Conservation (phyloP, 371 early-diverging fungal species). For the Mortierella sp. region DNA sequence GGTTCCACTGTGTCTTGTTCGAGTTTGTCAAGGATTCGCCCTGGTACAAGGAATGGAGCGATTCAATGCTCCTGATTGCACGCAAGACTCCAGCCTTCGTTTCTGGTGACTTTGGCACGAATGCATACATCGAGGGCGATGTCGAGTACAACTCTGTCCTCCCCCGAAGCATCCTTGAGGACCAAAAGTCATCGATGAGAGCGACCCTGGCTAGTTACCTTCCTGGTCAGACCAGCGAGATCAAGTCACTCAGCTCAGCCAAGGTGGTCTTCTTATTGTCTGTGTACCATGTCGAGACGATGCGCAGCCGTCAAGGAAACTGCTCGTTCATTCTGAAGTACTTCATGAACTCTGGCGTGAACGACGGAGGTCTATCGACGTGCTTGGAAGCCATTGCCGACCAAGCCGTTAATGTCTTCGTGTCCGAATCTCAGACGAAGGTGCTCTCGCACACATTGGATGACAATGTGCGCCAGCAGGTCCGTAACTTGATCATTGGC, state of each 20-base stretch:
- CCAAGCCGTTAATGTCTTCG: constrained; percentile 63
- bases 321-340: constrained; percentile 81
- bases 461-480: constrained; percentile 62
- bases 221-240: constrained; percentile 63
- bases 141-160: constrained; percentile 89
- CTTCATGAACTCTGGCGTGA: constrained; percentile 87
- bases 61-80: constrained; percentile 77
- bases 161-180: constrained; percentile 76
- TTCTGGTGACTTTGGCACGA: constrained; percentile 66
- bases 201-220: constrained; percentile 55
- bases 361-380: constrained; percentile 72
- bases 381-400: constrained; percentile 84
- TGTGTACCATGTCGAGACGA: constrained; percentile 86
- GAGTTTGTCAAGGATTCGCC: constrained; percentile 79
- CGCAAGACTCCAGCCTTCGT: constrained; percentile 88
- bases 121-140: constrained; percentile 90
- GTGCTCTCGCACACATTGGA: constrained; percentile 62
- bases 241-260: constrained; percentile 77
- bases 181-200: constrained; percentile 56
- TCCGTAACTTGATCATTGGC: constrained; percentile 69
- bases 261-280: constrained; percentile 86
- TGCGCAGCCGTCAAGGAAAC: constrained; percentile 78
- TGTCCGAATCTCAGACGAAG: constrained; percentile 64
- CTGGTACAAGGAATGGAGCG: constrained; percentile 85
- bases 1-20: constrained; percentile 88